These are phyloP conservation scores for Colletotrichum magnum DNA, from an alignment of 2,329 filamentous ascomycete genomes.

Conservation along the genomic window DNA sequence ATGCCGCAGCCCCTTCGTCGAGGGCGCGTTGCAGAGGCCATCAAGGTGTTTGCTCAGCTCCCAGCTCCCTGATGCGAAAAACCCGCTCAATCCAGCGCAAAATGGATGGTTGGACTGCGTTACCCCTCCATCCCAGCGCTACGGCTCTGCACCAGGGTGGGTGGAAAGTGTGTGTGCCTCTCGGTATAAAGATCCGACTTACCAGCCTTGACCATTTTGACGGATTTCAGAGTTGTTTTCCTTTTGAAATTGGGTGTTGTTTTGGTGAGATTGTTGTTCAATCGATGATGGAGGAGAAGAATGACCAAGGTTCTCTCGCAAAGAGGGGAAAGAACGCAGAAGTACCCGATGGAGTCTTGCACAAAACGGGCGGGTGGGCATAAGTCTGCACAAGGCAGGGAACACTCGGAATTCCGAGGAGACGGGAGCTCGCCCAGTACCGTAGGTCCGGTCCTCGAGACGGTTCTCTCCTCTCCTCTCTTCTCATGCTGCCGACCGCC, in stretches of 20 bases:
- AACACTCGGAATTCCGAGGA: conserved; percentile 38
- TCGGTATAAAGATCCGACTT: conserved; percentile 59
- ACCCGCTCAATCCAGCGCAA: conserved; percentile 73
- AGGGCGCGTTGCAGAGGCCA: conserved; percentile 45
- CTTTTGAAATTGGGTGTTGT: conserved; percentile 38
- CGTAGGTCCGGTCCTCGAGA: conserved; percentile 3
- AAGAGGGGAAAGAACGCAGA: conserved; percentile 37
- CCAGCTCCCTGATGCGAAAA: conserved; percentile 52
- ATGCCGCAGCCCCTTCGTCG: conserved; percentile 17
- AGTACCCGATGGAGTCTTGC: conserved; percentile 34
- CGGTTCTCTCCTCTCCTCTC: conserved; percentile 1
- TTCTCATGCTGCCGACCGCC: conserved; percentile 2
- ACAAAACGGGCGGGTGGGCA: conserved; percentile 17
- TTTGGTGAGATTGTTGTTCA: conserved; percentile 23
- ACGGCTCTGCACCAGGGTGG: conserved; percentile 35
- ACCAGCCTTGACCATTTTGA: conserved; percentile 99
- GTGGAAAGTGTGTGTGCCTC: conserved; percentile 40
- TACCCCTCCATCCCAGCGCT: conserved; percentile 44
- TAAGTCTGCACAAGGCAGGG: conserved; percentile 31
- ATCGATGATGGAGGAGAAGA: conserved; percentile 25
- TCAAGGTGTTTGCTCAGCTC: conserved; percentile 48
- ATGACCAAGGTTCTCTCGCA: conserved; percentile 25
- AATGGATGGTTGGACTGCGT: conserved; percentile 45
- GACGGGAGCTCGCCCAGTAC: conserved; percentile 31
- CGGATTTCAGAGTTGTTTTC: conserved; percentile 59